phyloP scores from a whole-genome alignment of 768 basidiomycete species.

The Pholiota conissans region DNA sequence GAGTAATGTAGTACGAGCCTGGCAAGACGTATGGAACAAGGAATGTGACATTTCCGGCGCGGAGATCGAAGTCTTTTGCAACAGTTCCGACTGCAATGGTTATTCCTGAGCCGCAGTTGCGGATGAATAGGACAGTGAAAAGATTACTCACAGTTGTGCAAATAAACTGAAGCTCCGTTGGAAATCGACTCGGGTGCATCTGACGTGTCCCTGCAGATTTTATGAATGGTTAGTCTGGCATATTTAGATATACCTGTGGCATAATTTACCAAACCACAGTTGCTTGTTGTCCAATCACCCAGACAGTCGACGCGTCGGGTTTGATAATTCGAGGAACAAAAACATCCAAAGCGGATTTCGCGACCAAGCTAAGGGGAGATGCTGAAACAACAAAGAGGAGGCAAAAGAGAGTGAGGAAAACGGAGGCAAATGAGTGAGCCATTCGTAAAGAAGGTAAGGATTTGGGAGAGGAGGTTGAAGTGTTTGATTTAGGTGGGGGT shows the following conservation, averaged over 20 bases:
- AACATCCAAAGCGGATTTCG: constrained; percentile 28
- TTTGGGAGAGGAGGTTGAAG: constrained; percentile 8
- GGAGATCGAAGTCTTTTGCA: constrained; percentile 35
- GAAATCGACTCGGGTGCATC: constrained; percentile 41
- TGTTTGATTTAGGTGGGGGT: not conserved
- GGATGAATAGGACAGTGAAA: not conserved
- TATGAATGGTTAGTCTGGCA: not conserved
- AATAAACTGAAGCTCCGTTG: constrained; percentile 33
- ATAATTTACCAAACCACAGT: constrained; percentile 30
- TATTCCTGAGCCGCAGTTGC: not conserved
- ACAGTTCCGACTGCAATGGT: constrained; percentile 26
- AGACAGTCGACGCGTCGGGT: constrained; percentile 27
- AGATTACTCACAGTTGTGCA: constrained; percentile 29
- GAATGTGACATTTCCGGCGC: constrained; percentile 32
- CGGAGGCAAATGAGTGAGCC: constrained; percentile 15
- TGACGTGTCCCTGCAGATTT: constrained; percentile 34
- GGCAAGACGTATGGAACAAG: constrained; percentile 35
- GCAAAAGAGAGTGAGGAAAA: constrained; percentile 24
- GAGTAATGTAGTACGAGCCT: constrained; percentile 38
- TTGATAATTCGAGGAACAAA: constrained; percentile 28
- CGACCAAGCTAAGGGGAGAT: constrained; percentile 20
- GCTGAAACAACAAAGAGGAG: constrained; percentile 26
- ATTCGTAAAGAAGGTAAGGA: constrained; percentile 5
- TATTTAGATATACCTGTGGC: not conserved
- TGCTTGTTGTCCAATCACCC: constrained; percentile 26